Evolutionary conservation across 2,329 filamentous ascomycete genomes (phyloP).

Genomic region (Phaeomoniella chlamydospora): DNA sequence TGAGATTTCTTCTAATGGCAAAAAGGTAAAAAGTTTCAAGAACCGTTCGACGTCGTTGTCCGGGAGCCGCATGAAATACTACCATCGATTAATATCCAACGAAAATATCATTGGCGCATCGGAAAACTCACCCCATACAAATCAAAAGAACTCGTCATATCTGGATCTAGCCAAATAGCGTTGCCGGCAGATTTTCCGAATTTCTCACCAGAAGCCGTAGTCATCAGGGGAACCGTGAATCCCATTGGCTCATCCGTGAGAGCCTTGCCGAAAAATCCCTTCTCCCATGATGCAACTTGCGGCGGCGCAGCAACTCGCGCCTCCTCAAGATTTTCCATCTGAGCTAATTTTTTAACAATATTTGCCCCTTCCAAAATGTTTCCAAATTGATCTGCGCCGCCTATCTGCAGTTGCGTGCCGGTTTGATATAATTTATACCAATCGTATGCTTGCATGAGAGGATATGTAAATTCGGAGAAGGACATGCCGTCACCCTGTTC

Average conservation of each 20-base stretch:
- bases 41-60: constrained; percentile 72
- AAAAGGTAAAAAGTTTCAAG: constrained; percentile 80
- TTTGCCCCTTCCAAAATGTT: constrained; percentile 90
- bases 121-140: constrained; percentile 55
- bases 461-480: constrained; percentile 84
- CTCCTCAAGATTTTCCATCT: constrained; percentile 26
- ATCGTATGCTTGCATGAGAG: constrained; percentile 88
- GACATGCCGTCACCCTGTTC: constrained; percentile 84
- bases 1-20: constrained; percentile 56
- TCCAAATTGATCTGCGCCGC: constrained; percentile 89
- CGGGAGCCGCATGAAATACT: constrained; percentile 73
- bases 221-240: constrained; percentile 81
- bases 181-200: constrained; percentile 93
- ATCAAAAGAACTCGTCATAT: constrained; percentile 69
- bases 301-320: constrained; percentile 21
- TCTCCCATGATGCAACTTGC: constrained; percentile 15
- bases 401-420: constrained; percentile 71
- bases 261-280: constrained; percentile 7
- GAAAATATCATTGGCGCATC: too few relatives aligned
- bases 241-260: constrained; percentile 49
- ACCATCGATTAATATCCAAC: too few relatives aligned
- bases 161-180: constrained; percentile 77
- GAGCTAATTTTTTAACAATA: constrained; percentile 60
- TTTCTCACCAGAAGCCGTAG: constrained; percentile 71
- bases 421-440: constrained; percentile 78